These are phyloP conservation scores for Penicillium occitanis DNA, from an alignment of 2,329 filamentous ascomycete species.

Conservation along the genomic window DNA sequence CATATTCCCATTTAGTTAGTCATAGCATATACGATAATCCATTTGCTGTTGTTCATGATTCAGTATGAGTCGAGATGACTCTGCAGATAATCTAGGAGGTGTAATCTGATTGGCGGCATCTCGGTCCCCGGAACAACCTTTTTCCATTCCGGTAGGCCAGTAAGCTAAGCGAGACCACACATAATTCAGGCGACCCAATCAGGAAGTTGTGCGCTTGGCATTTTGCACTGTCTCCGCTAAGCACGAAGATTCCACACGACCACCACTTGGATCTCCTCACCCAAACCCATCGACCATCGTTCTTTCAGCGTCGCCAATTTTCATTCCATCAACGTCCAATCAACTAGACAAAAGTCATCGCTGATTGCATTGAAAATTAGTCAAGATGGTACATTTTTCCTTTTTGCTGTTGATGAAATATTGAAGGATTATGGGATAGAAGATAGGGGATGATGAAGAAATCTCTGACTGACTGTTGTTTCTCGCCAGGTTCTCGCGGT, in stretches of 20 bases:
- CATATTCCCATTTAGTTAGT: constrained; percentile 7
- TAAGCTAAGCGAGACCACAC: constrained; percentile 25
- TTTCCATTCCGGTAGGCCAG: neutral
- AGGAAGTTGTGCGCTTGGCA: constrained; percentile 11
- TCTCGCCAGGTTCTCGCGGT: constrained; percentile 90
- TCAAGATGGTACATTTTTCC: constrained; percentile 45
- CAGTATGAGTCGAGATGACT: constrained; percentile 12
- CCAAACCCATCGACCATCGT: constrained; percentile 35
- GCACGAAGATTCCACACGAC: constrained; percentile 5
- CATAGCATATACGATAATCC: neutral
- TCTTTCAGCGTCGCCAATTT: constrained; percentile 12
- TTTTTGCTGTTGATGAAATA: neutral
- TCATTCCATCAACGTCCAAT: constrained; percentile 36
- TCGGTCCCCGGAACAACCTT: neutral
- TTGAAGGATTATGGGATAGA: neutral
- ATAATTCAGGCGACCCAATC: neutral
- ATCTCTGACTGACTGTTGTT: constrained; percentile 23
- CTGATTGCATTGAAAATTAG: constrained; percentile 43
- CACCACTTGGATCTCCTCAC: neutral
- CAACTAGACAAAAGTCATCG: constrained; percentile 37
- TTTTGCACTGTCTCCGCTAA: neutral
- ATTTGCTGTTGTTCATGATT: neutral
- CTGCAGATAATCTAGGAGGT: neutral
- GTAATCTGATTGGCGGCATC: constrained; percentile 12
- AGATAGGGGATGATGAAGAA: neutral